Conservation (phyloP, 2,329 filamentous ascomycete species). For the Alternaria angustiovoidea region DNA sequence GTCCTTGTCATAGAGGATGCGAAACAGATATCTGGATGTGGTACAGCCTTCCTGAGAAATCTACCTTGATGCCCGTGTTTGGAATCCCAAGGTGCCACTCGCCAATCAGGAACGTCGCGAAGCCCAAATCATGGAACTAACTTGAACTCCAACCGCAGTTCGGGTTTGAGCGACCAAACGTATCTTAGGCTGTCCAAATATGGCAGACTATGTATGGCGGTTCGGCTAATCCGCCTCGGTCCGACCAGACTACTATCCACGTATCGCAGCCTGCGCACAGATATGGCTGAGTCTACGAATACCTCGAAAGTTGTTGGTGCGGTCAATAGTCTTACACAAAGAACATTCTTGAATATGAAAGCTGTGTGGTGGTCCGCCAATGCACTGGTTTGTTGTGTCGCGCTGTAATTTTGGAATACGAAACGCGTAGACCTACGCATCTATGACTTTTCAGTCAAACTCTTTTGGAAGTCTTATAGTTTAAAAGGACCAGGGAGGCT, state of each 20-base stretch:
- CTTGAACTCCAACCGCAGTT: neutral
- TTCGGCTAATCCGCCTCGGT: neutral
- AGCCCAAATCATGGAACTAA: neutral
- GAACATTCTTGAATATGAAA: too few relatives aligned
- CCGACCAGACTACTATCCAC: neutral
- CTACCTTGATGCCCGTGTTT: neutral
- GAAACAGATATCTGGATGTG: neutral
- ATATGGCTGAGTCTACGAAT: too few relatives aligned
- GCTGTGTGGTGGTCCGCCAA: too few relatives aligned
- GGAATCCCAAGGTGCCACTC: neutral
- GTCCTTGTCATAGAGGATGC: neutral
- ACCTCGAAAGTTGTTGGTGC: too few relatives aligned
- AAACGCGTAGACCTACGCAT: too few relatives aligned
- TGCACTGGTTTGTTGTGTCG: too few relatives aligned
- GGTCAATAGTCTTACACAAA: too few relatives aligned
- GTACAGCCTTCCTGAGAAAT: neutral
- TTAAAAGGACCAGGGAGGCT: too few relatives aligned
- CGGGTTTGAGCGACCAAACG: neutral
- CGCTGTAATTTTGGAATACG: too few relatives aligned
- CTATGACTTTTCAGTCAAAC: too few relatives aligned
- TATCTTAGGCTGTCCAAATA: neutral
- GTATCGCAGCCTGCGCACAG: too few relatives aligned
- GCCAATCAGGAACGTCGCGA: neutral
- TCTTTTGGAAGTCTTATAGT: too few relatives aligned
- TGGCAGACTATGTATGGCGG: neutral